These are phyloP conservation scores for Debaryomyces maramus DNA, from an alignment of 805 yeast species.

Conservation along the genomic window DNA sequence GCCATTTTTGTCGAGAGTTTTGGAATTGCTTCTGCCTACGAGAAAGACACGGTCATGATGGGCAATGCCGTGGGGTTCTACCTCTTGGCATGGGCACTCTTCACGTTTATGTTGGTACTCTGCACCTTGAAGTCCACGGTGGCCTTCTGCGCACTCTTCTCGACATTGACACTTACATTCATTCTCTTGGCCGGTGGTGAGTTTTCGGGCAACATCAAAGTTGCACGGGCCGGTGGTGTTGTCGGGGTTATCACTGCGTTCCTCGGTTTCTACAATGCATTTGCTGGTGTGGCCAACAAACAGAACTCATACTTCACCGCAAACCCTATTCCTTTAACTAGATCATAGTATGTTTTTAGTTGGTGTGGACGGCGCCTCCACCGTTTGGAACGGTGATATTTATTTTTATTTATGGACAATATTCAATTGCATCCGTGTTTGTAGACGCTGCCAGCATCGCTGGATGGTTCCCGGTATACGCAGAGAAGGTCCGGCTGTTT, in stretches of 20 bases:
- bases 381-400: no score
- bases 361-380: no score
- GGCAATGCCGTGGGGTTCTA: conserved; percentile 35
- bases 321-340: conserved; percentile 25
- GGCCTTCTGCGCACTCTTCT: conserved; percentile 34
- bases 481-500: no score
- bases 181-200: conserved; percentile 38
- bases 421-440: no score
- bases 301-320: conserved; percentile 38
- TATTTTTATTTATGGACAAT: no score
- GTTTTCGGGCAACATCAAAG: conserved; percentile 23
- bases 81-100: conserved; percentile 39
- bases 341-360: no score
- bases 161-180: conserved; percentile 33
- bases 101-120: conserved; percentile 36
- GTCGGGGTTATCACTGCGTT: conserved; percentile 42
- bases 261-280: conserved; percentile 42
- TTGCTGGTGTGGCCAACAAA: conserved; percentile 36
- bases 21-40: conserved; percentile 35
- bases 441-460: no score
- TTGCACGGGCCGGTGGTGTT: conserved; percentile 41
- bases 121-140: conserved; percentile 39
- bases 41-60: conserved; percentile 24
- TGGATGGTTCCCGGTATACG: no score
- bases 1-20: conserved; percentile 31